phyloP scores from a whole-genome alignment of 495 filamentous ascomycete genomes.

The Penicillium psychrofluorescens region DNA sequence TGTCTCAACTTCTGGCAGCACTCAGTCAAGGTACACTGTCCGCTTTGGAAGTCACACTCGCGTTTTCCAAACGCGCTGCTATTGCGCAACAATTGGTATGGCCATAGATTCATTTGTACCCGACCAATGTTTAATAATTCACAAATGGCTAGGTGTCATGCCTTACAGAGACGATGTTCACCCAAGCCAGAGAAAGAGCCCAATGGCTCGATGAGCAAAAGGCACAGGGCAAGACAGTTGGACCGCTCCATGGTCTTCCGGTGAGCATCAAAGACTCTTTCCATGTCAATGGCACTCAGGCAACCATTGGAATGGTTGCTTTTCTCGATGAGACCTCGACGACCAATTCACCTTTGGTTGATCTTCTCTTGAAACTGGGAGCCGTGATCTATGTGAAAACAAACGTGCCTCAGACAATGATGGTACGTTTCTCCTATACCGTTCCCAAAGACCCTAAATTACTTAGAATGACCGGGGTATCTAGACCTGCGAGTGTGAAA shows the following conservation, averaged over 20 bases:
- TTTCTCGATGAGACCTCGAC: slow-evolving; percentile 8
- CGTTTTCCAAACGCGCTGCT: slow-evolving; percentile 51
- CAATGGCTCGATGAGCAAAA: slow-evolving; percentile 26
- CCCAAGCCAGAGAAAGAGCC: slow-evolving; percentile 26
- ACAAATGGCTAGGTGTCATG: slow-evolving; percentile 33
- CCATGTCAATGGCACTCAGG: slow-evolving; percentile 37
- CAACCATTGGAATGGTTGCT: slow-evolving; percentile 18
- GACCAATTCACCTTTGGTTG: slow-evolving; percentile 13
- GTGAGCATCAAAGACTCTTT: slow-evolving; percentile 58
- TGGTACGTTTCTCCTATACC: slow-evolving; percentile 7
- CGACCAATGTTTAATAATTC: no score
- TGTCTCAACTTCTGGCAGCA: slow-evolving; percentile 23
- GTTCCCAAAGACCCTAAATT: not conserved
- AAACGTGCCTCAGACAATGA: slow-evolving; percentile 46
- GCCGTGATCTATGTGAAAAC: slow-evolving; percentile 53
- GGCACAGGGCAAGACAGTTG: slow-evolving; percentile 32
- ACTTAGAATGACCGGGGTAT: not conserved
- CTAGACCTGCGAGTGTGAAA: slow-evolving; percentile 37
- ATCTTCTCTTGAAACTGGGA: slow-evolving; percentile 17
- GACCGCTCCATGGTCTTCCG: slow-evolving; percentile 57
- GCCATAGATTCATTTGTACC: not conserved
- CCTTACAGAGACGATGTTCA: slow-evolving; percentile 52
- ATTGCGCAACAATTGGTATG: slow-evolving; percentile 46
- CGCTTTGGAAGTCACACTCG: slow-evolving; percentile 35
- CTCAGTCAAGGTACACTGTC: no score